These are phyloP conservation scores for Arthrobotrys megalospora DNA, from an alignment of 2,329 filamentous ascomycete genomes.

Conservation along the genomic window DNA sequence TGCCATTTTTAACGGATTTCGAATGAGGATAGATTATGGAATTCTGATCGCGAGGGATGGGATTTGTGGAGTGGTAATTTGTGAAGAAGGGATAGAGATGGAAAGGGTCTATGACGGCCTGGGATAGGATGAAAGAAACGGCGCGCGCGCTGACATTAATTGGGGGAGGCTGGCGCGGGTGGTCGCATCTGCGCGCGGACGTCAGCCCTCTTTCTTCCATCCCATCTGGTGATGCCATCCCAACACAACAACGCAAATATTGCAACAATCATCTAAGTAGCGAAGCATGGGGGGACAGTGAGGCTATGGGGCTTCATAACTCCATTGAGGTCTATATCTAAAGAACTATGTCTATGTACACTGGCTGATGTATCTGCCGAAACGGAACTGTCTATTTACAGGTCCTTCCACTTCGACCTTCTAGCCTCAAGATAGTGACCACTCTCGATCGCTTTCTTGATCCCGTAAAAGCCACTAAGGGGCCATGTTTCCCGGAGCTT, in stretches of 20 bases:
- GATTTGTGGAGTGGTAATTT: not conserved
- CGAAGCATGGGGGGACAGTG: not conserved
- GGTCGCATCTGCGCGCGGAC: conserved; percentile 18
- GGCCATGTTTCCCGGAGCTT: conserved; percentile 70
- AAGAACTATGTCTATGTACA: not conserved
- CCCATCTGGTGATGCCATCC: conserved; percentile 23
- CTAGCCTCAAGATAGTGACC: conserved; percentile 44
- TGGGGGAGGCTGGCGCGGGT: conserved; percentile 54
- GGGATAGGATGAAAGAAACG: conserved; percentile 8
- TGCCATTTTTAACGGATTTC: conserved; percentile 22
- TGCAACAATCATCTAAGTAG: not conserved
- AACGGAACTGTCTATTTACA: conserved; percentile 21
- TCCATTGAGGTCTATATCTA: not conserved
- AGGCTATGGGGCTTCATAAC: not conserved
- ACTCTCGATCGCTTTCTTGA: conserved; percentile 72
- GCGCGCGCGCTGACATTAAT: conserved; percentile 28
- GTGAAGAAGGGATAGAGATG: not conserved
- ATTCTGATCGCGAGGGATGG: not conserved
- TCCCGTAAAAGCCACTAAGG: conserved; percentile 74
- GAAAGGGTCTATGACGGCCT: not conserved
- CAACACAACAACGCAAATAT: conserved; percentile 49
- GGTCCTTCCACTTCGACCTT: conserved; percentile 52
- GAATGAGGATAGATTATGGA: not conserved
- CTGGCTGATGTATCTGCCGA: not conserved
- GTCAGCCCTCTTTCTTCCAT: conserved; percentile 5